phyloP scores from a whole-genome alignment of 352 stramenopile species.

The Globisporangium takayamanum region DNA sequence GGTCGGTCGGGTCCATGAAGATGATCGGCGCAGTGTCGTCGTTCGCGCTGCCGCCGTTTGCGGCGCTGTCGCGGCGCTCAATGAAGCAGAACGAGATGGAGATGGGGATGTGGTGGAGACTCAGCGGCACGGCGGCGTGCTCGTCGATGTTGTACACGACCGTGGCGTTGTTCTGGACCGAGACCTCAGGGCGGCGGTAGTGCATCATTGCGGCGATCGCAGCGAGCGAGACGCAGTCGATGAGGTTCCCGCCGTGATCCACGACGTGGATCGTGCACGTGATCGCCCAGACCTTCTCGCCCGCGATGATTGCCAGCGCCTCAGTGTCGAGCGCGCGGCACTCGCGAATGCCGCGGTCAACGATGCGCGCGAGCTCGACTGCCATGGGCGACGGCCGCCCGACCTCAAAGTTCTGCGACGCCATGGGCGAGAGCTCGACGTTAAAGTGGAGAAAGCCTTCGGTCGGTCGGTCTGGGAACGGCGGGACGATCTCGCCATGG shows the following conservation, averaged over 20 bases:
- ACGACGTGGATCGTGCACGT: constrained; percentile 88
- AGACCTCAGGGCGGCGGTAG: constrained; percentile 90
- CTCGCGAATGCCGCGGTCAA: constrained; percentile 90
- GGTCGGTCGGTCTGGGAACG: constrained; percentile 80
- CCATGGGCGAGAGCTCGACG: constrained; percentile 81
- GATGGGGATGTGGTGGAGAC: constrained; percentile 94
- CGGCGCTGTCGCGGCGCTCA: constrained; percentile 21
- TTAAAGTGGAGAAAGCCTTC: constrained; percentile 86
- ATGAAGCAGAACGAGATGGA: constrained; percentile 92
- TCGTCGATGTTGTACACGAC: constrained; percentile 82
- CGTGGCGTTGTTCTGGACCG: constrained; percentile 44
- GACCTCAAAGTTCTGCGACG: constrained; percentile 71
- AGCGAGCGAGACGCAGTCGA: constrained; percentile 90
- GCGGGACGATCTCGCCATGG: constrained; percentile 77
- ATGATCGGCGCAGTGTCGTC: constrained; percentile 42
- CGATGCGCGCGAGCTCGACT: constrained; percentile 80
- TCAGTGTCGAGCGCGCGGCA: constrained; percentile 92
- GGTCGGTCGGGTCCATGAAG: constrained; percentile 86
- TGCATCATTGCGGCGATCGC: constrained; percentile 92
- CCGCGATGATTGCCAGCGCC: constrained; percentile 90
- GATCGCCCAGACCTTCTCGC: constrained; percentile 92
- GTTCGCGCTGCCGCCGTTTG: constrained; percentile 2
- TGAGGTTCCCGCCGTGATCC: constrained; percentile 90
- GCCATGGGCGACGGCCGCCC: constrained; percentile 41
- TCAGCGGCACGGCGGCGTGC: constrained; percentile 88